Evolutionary conservation across 2,329 filamentous ascomycete genomes (phyloP), one percentile per base, ranked within the genome.

Genomic region (Dothistroma pini): DNA sequence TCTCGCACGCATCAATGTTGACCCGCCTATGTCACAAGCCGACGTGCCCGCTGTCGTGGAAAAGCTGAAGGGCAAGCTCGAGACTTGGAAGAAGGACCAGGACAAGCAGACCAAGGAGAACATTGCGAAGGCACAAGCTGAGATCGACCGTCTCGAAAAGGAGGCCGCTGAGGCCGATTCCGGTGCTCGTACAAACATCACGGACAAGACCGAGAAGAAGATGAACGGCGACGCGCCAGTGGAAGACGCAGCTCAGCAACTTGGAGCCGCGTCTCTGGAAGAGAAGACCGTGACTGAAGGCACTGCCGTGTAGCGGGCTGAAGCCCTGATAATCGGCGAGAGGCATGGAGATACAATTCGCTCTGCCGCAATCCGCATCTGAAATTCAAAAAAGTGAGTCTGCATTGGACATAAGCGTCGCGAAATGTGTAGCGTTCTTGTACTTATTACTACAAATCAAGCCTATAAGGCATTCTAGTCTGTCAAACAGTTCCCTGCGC

Each of bases 111-210:
- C 95, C 21, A 86, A 95, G 75, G 89, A 91, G 95, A 99, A 99
- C 83, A 89, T 97, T 63, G 90, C 91, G 66, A 96, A 97, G 79
- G 95, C 95, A 63, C 89, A 96, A 82, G 93, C 93, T 78, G 92
- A 97, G 77, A 96, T 99, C 65, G 91, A 93, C 75, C 87, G 88
- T 69, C 85, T 97, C 49, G 85, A 88, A 69, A 80, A 83, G 59
- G 93, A 97, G 75, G 86, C 87, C 59, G 81, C 77, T 63, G 81
- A 81, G 4, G 41, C 41, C n/a, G 93, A 97, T 75, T 86, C 87
- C 59, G 81, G 77, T 63, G 81, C 81, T 10, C 66, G 77, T 63
- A 81, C 81, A 66, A 77, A 78, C 65, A 78, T 76, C 64, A 78
- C 75, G 67, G 71, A 78, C n/a, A 48, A 41, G 14, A 63, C 56